phyloP scores from a whole-genome alignment of 2,329 filamentous ascomycete species.

The Pyricularia pennisetigena region DNA sequence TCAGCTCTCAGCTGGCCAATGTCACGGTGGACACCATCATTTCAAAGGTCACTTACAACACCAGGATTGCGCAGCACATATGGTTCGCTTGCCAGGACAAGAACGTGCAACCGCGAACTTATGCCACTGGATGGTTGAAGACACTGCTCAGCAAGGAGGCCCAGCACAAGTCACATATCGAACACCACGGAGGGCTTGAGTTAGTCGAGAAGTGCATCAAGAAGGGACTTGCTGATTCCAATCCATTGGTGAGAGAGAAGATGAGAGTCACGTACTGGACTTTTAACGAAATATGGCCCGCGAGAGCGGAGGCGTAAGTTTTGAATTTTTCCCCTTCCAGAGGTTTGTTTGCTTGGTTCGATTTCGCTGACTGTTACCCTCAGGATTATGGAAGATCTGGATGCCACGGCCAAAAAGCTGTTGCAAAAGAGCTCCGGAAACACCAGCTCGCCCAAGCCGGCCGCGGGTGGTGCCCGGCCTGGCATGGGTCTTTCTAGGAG shows the following conservation, averaged over 20 bases:
- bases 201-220: constrained; percentile 80
- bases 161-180: constrained; percentile 70
- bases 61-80: constrained; percentile 77
- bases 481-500: constrained; percentile 54
- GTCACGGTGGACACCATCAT: constrained; percentile 72
- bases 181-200: constrained; percentile 76
- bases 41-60: constrained; percentile 67
- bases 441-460: constrained; percentile 55
- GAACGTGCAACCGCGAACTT: constrained; percentile 78
- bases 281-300: constrained; percentile 69
- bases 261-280: constrained; percentile 82
- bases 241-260: constrained; percentile 79
- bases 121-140: constrained; percentile 73
- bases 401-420: constrained; percentile 66
- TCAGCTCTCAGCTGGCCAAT: constrained; percentile 77
- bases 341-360: not conserved
- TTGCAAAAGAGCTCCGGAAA: constrained; percentile 80
- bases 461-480: constrained; percentile 38
- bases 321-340: not conserved
- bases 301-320: constrained; percentile 62
- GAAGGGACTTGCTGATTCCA: constrained; percentile 80
- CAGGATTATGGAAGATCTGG: constrained; percentile 70
- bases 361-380: constrained; percentile 10
- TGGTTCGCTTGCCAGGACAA: constrained; percentile 81
- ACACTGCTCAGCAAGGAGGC: constrained; percentile 70